Percentiles rank a stretch among this genome's conserved stretches.
phyloP scores from a whole-genome alignment of 495 filamentous ascomycete species.

The Beverwykella pulmonaria region DNA sequence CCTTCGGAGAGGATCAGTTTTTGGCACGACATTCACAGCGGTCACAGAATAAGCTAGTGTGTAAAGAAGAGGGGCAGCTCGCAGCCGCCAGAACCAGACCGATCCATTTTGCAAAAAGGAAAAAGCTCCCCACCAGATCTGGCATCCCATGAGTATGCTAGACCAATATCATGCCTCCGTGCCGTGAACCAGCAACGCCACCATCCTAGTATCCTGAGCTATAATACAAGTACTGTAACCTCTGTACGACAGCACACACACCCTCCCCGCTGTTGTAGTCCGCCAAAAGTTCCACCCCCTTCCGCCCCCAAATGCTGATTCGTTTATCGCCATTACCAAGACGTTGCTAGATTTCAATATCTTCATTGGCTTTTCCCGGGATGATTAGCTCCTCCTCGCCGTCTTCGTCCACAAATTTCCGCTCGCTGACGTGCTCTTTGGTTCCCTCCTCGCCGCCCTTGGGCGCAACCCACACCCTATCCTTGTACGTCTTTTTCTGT shows the following conservation, averaged over 20 bases:
- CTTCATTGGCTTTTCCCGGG: slow-evolving; percentile 54
- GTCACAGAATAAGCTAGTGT: not conserved
- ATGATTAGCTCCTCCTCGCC: slow-evolving; percentile 76
- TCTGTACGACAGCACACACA: not conserved
- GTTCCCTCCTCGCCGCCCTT: slow-evolving; percentile 39
- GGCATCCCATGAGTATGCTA: not conserved
- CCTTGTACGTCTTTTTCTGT: slow-evolving; percentile 74
- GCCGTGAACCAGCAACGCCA: slow-evolving; percentile 8
- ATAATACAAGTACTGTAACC: slow-evolving; percentile 5
- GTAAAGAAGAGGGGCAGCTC: slow-evolving; percentile 4
- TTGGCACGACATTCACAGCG: not conserved
- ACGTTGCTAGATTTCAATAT: slow-evolving; percentile 22
- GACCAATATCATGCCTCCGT: slow-evolving; percentile 8
- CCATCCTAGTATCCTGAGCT: slow-evolving; percentile 1
- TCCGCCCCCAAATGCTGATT: not conserved
- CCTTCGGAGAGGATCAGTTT: too few relatives aligned
- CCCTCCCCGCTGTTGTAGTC: not conserved
- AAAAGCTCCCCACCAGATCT: slow-evolving; percentile 12
- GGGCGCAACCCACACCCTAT: slow-evolving; percentile 82
- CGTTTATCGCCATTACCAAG: not conserved
- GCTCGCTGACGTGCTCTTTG: slow-evolving; percentile 76
- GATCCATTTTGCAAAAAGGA: slow-evolving; percentile 8
- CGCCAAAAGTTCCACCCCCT: slow-evolving; percentile 1
- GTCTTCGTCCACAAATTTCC: slow-evolving; percentile 79
- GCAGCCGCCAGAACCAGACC: slow-evolving; percentile 6